These are phyloP conservation scores for Yamadazyma oceani DNA, from an alignment of 1,139 yeast species.

Conservation along the genomic window DNA sequence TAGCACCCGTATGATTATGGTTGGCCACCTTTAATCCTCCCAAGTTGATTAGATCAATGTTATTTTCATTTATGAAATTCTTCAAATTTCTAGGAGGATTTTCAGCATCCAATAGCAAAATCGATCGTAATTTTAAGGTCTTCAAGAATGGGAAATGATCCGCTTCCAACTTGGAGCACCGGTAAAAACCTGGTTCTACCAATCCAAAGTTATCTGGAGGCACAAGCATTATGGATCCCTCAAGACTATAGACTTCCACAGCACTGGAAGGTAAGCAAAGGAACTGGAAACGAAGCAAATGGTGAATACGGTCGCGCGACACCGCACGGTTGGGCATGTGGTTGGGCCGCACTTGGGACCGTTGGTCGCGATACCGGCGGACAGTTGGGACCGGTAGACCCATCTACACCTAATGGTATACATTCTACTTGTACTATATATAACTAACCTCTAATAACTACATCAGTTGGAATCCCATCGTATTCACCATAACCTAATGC, in stretches of 20 bases:
- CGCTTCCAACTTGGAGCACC: constrained; percentile 54
- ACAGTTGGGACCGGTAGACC: too few species aligned
- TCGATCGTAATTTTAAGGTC: constrained; percentile 57
- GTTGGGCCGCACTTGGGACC: too few species aligned
- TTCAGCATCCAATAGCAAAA: constrained; percentile 68
- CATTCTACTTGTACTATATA: not conserved
- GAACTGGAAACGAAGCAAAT: too few species aligned
- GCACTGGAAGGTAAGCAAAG: not conserved
- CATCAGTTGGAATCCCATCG: constrained; percentile 82
- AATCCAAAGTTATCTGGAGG: constrained; percentile 81
- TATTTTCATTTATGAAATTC: constrained; percentile 44
- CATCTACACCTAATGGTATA: too few species aligned
- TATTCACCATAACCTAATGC: constrained; percentile 89
- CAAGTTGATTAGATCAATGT: constrained; percentile 45
- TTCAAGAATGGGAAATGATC: constrained; percentile 67
- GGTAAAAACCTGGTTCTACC: constrained; percentile 70
- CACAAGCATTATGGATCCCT: constrained; percentile 68
- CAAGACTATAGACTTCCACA: too few species aligned
- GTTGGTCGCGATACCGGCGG: too few species aligned
- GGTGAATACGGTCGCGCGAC: too few species aligned
- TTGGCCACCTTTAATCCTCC: constrained; percentile 46
- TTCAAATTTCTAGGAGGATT: constrained; percentile 60
- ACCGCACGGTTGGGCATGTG: too few species aligned
- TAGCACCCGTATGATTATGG: constrained; percentile 41
- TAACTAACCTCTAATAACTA: constrained; percentile 46